Evolutionary conservation across 805 yeast species (phyloP), one percentile per base, ranked within the genome.

Genomic region (Cyberlindnera japonica): DNA sequence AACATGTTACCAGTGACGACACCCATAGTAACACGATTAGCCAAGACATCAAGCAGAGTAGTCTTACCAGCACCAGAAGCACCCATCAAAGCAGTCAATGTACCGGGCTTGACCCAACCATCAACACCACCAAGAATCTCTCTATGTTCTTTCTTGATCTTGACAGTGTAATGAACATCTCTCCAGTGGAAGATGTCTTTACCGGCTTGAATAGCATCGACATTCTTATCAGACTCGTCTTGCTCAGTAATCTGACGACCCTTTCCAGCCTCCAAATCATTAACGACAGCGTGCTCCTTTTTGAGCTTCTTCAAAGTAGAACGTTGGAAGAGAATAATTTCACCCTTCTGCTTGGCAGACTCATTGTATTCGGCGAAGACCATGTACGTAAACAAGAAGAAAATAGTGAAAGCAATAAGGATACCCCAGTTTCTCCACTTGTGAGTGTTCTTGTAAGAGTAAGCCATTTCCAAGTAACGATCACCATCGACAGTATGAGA

Each of bases 81-180:
- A 51, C 88, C 86, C 83, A 79, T 78, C 37, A 79, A 62, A 5
- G 93, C 93, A 38, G 91, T 84, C 56, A 84, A 65, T 34, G 88
- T 82, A 49, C 90, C 90, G 9, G 90, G 90, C 56, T 81, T 81
- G 31, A 83, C 89, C 84, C 86, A 83, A 36, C 91, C 93, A 57
- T 81, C 86, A 41, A 84, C 85, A 45, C 75, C 72, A 45, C 70
- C 68, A 55, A 83, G 63, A 46, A 83, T 74, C 45, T 79, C 69
- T 55, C 88, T 69, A 21, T 76, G 69, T 46, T 75, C 85, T 28
- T 62, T 61, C 54, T 81, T 78, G 50, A 80, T 78, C 54, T 76
- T 71, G 43, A 84, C 79, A 47, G 79, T 83, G 57, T 83, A 84
- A 54, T 81, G 75, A 32, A 84, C 78, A 55, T 84, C 74, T 61